A percentile compares a stretch with the other conserved stretches of the same genome.
These are phyloP conservation scores for Gossypium stocksii DNA, from an alignment of 345 rosid genomes.

Conservation along the genomic window DNA sequence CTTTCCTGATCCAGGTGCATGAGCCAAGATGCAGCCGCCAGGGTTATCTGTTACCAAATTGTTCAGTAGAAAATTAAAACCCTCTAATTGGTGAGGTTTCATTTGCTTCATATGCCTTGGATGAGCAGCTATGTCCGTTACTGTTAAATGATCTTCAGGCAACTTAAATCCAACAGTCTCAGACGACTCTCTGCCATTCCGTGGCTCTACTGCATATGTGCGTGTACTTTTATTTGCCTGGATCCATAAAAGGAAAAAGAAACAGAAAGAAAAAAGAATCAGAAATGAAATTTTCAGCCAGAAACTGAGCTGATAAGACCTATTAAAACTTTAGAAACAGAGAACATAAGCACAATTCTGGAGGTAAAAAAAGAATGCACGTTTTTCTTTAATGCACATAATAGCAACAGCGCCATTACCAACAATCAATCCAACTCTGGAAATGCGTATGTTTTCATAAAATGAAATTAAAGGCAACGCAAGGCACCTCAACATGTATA, in stretches of 20 bases:
- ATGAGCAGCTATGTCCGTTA: constrained; percentile 64
- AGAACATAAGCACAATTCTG: background rate
- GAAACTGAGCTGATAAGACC: background rate
- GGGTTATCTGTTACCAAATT: constrained; percentile 70
- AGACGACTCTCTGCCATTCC: constrained; percentile 39
- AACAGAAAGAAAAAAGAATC: background rate
- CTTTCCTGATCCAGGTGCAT: constrained; percentile 97
- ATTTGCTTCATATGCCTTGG: constrained; percentile 76
- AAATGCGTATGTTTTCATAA: background rate
- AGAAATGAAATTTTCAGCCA: constrained; percentile 1
- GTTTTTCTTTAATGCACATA: background rate
- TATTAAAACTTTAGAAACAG: background rate
- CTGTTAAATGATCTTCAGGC: constrained; percentile 46
- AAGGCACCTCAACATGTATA: background rate
- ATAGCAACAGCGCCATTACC: background rate
- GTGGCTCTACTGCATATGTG: constrained; percentile 49
- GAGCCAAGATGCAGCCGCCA: constrained; percentile 91
- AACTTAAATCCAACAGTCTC: constrained; percentile 41
- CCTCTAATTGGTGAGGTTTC: constrained; percentile 90
- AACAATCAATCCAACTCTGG: background rate
- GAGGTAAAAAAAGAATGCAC: background rate
- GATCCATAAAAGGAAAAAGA: constrained; percentile 6
- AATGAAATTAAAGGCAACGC: background rate
- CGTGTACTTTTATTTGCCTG: constrained; percentile 59
- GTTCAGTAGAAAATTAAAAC: constrained; percentile 69